Evolutionary conservation across 768 basidiomycete species (phyloP).

Genomic region (Obba rivulosa): DNA sequence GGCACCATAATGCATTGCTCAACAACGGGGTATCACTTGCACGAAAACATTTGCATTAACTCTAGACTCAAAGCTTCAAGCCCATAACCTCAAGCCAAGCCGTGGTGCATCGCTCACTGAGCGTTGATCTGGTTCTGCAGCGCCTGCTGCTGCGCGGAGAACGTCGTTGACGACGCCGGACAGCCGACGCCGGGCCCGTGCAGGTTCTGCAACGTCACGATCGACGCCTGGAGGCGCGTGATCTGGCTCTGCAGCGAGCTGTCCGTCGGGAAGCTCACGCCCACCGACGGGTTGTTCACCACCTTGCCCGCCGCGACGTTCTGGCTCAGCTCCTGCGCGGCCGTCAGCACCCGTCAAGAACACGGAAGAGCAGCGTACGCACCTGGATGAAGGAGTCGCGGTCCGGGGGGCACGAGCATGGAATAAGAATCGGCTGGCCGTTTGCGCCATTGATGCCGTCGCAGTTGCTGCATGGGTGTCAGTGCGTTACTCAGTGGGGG

Average conservation of each 20-base stretch:
- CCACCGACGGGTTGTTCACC: constrained; percentile 55
- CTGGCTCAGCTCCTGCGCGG: constrained; percentile 19
- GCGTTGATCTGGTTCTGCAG: constrained; percentile 5
- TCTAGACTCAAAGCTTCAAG: too few relatives aligned
- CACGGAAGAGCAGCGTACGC: constrained; percentile 9
- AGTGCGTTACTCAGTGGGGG: neutral
- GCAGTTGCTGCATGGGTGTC: constrained; percentile 23
- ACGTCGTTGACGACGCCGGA: constrained; percentile 59
- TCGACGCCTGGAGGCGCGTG: constrained; percentile 43
- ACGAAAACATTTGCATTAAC: too few relatives aligned
- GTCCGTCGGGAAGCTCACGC: constrained; percentile 40
- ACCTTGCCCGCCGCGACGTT: constrained; percentile 61
- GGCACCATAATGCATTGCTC: too few relatives aligned
- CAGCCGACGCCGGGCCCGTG: constrained; percentile 63
- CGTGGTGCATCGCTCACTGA: too few relatives aligned
- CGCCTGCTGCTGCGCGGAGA: constrained; percentile 23
- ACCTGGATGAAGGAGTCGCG: constrained; percentile 28
- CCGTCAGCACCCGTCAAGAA: neutral
- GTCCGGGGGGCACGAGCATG: constrained; percentile 36
- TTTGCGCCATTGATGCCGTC: constrained; percentile 28
- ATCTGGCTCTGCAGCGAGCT: constrained; percentile 31
- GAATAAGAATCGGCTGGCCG: constrained; percentile 33
- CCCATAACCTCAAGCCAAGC: too few relatives aligned
- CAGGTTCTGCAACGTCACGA: constrained; percentile 69
- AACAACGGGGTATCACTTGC: too few relatives aligned